These are phyloP conservation scores for Talaromyces sp. DNA, from an alignment of 2,329 filamentous ascomycete species.

Conservation along the genomic window DNA sequence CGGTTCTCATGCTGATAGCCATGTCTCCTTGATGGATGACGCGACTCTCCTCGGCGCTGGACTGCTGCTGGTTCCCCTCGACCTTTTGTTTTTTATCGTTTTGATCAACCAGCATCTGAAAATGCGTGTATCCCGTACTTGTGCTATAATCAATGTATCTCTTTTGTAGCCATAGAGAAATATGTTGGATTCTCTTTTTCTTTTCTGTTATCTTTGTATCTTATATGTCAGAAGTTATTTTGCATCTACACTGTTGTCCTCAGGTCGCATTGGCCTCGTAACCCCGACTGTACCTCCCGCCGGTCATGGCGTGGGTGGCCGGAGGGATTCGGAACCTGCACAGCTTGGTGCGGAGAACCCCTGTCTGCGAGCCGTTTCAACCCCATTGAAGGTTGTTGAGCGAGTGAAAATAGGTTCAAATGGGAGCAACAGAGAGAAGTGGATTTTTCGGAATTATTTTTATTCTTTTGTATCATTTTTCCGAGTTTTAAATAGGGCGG, in stretches of 20 bases:
- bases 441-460: not conserved
- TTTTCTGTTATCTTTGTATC: not conserved
- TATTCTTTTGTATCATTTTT: not conserved
- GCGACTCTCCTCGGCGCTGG: constrained; percentile 10
- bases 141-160: constrained; percentile 49
- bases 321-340: constrained; percentile 30
- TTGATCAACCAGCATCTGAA: constrained; percentile 35
- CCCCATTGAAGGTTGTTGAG: constrained; percentile 1
- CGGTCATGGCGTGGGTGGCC: constrained; percentile 11
- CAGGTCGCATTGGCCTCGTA: constrained; percentile 6
- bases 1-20: constrained; percentile 11
- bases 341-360: constrained; percentile 29
- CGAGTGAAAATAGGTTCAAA: not conserved
- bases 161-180: constrained; percentile 45
- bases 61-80: constrained; percentile 21
- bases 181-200: constrained; percentile 21
- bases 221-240: not conserved
- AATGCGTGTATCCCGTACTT: constrained; percentile 46
- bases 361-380: constrained; percentile 15
- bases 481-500: not conserved
- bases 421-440: not conserved
- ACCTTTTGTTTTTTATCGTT: constrained; percentile 25
- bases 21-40: constrained; percentile 18
- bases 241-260: not conserved
- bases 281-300: not conserved